Evolutionary conservation across 805 yeast species (phyloP), one percentile per base, ranked within the genome.

Genomic region (Priceomyces castillae): DNA sequence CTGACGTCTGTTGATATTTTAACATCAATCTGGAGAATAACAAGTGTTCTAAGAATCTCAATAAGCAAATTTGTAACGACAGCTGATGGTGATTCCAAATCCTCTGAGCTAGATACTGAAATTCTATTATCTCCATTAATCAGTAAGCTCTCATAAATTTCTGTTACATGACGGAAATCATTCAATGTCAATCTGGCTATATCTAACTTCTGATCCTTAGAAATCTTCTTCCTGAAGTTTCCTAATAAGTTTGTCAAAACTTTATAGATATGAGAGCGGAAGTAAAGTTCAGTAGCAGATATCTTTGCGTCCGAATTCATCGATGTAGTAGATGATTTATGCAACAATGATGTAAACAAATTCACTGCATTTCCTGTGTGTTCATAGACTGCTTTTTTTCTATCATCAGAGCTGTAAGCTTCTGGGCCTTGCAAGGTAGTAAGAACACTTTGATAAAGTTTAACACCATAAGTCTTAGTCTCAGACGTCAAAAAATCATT

Each of bases 351-450:
- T 16, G 42, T 39, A 35, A 62, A 61, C 1, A 60, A 39, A 2
- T 48, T 43, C n/a, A 55, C 45, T 10, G 53, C 46, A 2, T 41
- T 33, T 4, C 36, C 39, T n/a, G 63, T 46, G 38, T 60, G 64
- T 10, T 51, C 46, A n/a, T 58, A 44, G 2, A 74, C 73, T 33
- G 70, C 61, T 4, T 50, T 48, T 28, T 60, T 61, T 44, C 82
- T 68, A 2, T 55, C 53, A 1, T 59, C 57, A 48, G 62, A 64
- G 9, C 60, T 67, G 22, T 67, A 61, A 0, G 77, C 73, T 43
- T 75, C 81, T 0, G 80, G 75, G 46, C 74, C 69, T 45, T 75
- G 74, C 41, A 85, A 67, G 40, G 78, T 82, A 16, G 65, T 61
- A 30, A 82, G 55, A 17, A 84, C 76, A 2, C 78, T 68, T 39